Base-by-base conservation (phyloP, 2,329 filamentous ascomycete genomes). In the Parafenestella ontariensis region DNA sequence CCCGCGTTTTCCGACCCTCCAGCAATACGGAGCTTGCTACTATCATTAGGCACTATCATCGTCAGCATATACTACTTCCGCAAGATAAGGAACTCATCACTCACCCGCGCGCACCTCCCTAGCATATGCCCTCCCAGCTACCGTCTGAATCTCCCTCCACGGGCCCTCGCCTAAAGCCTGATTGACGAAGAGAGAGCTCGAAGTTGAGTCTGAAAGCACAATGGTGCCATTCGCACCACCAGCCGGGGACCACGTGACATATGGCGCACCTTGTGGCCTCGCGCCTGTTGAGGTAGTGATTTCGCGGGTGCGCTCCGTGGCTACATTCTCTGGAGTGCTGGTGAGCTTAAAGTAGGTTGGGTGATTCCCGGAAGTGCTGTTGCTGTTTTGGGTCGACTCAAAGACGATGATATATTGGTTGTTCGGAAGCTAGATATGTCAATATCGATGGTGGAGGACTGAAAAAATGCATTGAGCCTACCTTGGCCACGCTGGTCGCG, bases 151-250 rank as follows among this genome's bases (percentile, higher is more conserved):
- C 24, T 64, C 63, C 33, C 31, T 58, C 65, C 65, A 66, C 3
- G 13, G 45, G 0, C 61, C 63, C 33, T 59, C 43, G 0, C 65
- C 65, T 13, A 63, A 33, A 7, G 48, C 54, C 46, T 61, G 58
- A 42, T 68, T 68, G 10, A 65, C 37, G 23, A 49, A 68, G 15
- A 68, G 26, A 13, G 49, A 52, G 29, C 51, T 61, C 7, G 52
- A 47, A 18, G 43, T 34, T 3, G 56, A 59, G 24, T 62, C 63
- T 3, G 51, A 55, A 5, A 65, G 49, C 8, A 68, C 46, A 8
- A 68, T 61, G 2, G 58, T 65, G 3, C 61, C 65, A 23, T 60
- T 61, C 3, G 31, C 13, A 9, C 65, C 65, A 15, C 63, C 61
- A 0, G 59, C 21, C 2, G 63, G 55, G 0, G 51, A 50, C 63